Evolutionary conservation across 441 rosid species (phyloP).

Genomic region (Lepidium campestre): DNA sequence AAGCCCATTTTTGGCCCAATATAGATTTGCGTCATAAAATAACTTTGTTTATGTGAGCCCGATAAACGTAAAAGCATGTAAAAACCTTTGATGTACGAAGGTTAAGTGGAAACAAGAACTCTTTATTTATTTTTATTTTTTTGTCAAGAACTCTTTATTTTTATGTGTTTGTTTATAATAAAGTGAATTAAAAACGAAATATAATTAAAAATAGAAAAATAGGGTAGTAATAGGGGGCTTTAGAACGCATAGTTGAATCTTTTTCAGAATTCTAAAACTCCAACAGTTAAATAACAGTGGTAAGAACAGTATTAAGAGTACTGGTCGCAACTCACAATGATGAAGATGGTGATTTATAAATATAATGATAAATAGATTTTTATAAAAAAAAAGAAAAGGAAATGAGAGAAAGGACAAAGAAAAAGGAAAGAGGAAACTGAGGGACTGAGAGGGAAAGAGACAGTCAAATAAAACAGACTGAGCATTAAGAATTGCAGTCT

Average conservation of each 20-base stretch:
- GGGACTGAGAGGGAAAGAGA: slow-evolving; percentile 11
- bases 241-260: slow-evolving; percentile 10
- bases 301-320: slow-evolving; percentile 14
- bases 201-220: background rate
- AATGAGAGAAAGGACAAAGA: slow-evolving; percentile 11
- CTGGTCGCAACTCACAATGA: slow-evolving; percentile 17
- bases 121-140: too few species aligned
- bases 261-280: slow-evolving; percentile 25
- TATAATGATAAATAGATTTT: background rate
- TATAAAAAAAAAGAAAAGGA: background rate
- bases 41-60: background rate
- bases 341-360: slow-evolving; percentile 11
- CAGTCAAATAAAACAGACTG: slow-evolving; percentile 20
- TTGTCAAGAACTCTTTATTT: too few species aligned
- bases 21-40: background rate
- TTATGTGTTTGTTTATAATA: too few species aligned
- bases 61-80: too few species aligned
- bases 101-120: too few species aligned
- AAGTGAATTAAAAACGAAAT: background rate
- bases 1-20: background rate
- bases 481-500: slow-evolving; percentile 22
- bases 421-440: slow-evolving; percentile 17
- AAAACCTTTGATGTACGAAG: too few species aligned
- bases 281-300: slow-evolving; percentile 30
- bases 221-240: background rate